Evolutionary conservation across 2,329 filamentous ascomycete species (phyloP).

Genomic region (Alternaria metachromatica): DNA sequence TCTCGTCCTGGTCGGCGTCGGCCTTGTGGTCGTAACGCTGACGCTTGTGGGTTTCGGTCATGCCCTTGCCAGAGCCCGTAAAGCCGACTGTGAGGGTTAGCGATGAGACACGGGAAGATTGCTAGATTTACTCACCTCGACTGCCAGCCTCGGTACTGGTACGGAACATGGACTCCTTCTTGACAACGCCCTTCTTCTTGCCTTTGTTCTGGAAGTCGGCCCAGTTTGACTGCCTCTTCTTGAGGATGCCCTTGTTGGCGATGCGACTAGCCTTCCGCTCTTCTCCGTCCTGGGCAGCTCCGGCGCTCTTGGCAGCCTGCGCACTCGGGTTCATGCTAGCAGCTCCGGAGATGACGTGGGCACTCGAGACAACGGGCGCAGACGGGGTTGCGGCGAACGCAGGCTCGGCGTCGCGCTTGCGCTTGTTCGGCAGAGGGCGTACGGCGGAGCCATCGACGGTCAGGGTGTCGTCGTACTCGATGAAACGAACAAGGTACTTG

Average conservation of each 20-base stretch:
- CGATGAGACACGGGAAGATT: background rate
- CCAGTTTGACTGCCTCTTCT: slow-evolving; percentile 92
- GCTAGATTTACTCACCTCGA: slow-evolving; percentile 67
- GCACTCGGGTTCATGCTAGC: slow-evolving; percentile 70
- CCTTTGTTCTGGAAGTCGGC: slow-evolving; percentile 84
- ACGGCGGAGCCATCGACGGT: slow-evolving; percentile 63
- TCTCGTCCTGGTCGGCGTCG: slow-evolving; percentile 35
- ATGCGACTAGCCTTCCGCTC: slow-evolving; percentile 76
- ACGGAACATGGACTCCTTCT: slow-evolving; percentile 97
- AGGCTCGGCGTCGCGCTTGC: slow-evolving; percentile 84
- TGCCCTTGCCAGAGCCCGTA: slow-evolving; percentile 90
- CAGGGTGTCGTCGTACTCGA: slow-evolving; percentile 88
- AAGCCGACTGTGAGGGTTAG: slow-evolving; percentile 76
- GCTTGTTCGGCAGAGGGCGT: slow-evolving; percentile 47
- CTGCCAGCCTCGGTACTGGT: slow-evolving; percentile 86
- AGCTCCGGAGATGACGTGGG: slow-evolving; percentile 68
- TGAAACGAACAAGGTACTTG: slow-evolving; percentile 94
- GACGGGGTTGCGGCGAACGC: slow-evolving; percentile 60
- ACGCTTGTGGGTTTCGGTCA: slow-evolving; percentile 89
- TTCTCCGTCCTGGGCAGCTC: slow-evolving; percentile 65
- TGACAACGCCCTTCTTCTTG: slow-evolving; percentile 67
- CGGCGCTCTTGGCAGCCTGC: slow-evolving; percentile 69
- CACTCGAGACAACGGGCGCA: slow-evolving; percentile 49
- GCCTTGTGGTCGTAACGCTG: slow-evolving; percentile 77
- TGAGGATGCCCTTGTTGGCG: slow-evolving; percentile 90